These are phyloP conservation scores for Lentinula raphanica DNA, from an alignment of 768 basidiomycete species.

Conservation along the genomic window DNA sequence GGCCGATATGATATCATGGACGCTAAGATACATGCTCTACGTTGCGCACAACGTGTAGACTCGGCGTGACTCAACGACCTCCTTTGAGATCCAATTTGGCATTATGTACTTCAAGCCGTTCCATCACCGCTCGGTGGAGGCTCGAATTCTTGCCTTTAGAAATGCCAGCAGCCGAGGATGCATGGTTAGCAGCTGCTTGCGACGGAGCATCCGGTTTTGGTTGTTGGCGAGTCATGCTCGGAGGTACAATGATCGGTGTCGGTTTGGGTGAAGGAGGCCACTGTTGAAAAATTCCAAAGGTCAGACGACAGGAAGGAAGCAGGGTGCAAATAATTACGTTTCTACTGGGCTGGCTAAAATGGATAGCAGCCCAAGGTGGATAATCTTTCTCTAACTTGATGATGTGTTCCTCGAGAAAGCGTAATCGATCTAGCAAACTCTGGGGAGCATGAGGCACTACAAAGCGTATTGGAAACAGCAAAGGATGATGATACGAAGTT, in stretches of 20 bases:
- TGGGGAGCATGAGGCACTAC: constrained; percentile 69
- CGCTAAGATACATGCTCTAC: too few relatives aligned
- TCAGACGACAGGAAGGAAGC: neutral
- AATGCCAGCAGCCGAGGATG: constrained; percentile 9
- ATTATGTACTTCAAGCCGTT: constrained; percentile 67
- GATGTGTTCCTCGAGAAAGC: constrained; percentile 73
- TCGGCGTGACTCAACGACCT: neutral
- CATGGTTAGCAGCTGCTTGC: constrained; percentile 8
- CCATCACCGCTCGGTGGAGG: constrained; percentile 69
- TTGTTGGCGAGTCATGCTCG: constrained; percentile 37
- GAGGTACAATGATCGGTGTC: constrained; percentile 74
- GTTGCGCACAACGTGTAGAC: too few relatives aligned
- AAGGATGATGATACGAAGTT: neutral
- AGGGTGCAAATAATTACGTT: constrained; percentile 59
- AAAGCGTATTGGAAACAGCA: neutral
- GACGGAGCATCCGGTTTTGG: constrained; percentile 14
- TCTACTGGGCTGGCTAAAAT: constrained; percentile 80
- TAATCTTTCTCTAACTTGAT: constrained; percentile 75
- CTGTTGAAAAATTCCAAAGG: constrained; percentile 28
- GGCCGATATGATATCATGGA: too few relatives aligned
- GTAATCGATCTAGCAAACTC: constrained; percentile 57
- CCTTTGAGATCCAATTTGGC: constrained; percentile 37
- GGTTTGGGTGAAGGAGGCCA: constrained; percentile 82
- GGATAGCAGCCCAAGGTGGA: constrained; percentile 84
- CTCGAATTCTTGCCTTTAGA: constrained; percentile 46